Base-by-base conservation (phyloP, 108 stramenopile genomes). In the Hondaea fermentalgiana region DNA sequence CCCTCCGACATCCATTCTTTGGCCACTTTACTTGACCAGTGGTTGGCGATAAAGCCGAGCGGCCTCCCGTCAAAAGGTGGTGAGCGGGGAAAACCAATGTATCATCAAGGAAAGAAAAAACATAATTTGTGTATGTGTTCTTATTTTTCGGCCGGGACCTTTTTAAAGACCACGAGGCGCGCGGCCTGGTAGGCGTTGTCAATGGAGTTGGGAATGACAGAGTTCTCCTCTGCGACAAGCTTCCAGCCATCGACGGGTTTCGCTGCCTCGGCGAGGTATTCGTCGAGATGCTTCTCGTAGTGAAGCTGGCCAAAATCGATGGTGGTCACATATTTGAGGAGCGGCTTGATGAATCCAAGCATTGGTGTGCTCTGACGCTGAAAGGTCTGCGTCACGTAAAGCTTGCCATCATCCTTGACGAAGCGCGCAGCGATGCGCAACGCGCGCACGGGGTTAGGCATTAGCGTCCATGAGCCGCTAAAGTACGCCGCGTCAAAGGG, bases 371-470 rank as follows among this genome's bases (percentile, higher is more conserved):
- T 87, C 89, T 89, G 91, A 25, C 91, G 58, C 89, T 95, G 95
- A 90, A 93, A 95, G 35, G 95, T 95, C 87, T 95, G 95, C 10
- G 95, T 95, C 58, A 95, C 92, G 89, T 92, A 94, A 28, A 95
- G 90, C 28, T 59, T 58, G 35, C 93, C 93, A 45, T 69, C 90
- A 23, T 87, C 72, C 58, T 64, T 64, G 4, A 90, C 28, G 23
- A 93, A 91, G n/a, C 28, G 16, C 4, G 88, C 90, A 21, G 44
- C 87, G 4, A 64, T 59, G 8, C 60, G 87, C 76, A 95, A 89
- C 59, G 95, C 95, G 25, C 76, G 87, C 47, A 88, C 83, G 16
- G 94, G 94, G 91, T 94, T 93, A 12, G 95, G 95, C 19, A 95
- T 88, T 51, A 95, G 92, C 29, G 93, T 90, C 87, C 94, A 92